Conservation (phyloP, 2,329 filamentous ascomycete genomes). For the Pseudocercospora musae region DNA sequence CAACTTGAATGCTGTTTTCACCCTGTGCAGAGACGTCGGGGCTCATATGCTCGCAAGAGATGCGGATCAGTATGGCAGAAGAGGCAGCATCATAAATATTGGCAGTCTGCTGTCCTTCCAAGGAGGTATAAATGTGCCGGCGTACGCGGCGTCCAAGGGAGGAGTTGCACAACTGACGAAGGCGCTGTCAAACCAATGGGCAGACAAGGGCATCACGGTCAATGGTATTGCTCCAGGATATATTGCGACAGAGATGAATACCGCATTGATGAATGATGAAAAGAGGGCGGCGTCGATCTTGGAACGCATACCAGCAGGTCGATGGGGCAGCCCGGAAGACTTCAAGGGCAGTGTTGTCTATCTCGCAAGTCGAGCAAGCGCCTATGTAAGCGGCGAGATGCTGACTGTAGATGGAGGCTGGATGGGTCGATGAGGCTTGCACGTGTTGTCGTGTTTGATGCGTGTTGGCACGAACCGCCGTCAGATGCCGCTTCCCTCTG, state of each 20-base stretch:
- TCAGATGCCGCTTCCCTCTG: neutral
- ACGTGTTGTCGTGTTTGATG: too few relatives aligned
- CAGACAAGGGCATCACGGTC: constrained; percentile 71
- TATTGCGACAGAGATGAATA: constrained; percentile 93
- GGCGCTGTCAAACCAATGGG: constrained; percentile 83
- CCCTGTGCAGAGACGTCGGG: constrained; percentile 71
- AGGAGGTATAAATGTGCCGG: constrained; percentile 82
- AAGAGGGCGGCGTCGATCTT: constrained; percentile 70
- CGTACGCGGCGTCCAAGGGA: constrained; percentile 83
- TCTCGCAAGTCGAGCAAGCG: constrained; percentile 71
- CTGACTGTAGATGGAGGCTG: constrained; percentile 85
- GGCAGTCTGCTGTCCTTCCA: constrained; percentile 79
- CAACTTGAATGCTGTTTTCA: constrained; percentile 80
- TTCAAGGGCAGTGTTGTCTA: constrained; percentile 82
- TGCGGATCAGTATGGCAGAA: constrained; percentile 50
- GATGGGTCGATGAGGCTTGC: constrained; percentile 85
- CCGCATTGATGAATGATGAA: constrained; percentile 70
- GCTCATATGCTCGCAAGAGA: constrained; percentile 68
- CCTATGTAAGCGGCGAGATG: constrained; percentile 78
- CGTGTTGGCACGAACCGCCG: neutral
- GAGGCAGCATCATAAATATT: constrained; percentile 78
- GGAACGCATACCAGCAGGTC: constrained; percentile 74
- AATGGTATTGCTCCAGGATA: constrained; percentile 90
- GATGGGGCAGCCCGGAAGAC: constrained; percentile 81
- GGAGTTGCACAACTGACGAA: constrained; percentile 83